Evolutionary conservation across 441 rosid genomes (phyloP), one percentile per base, ranked within the genome.

Genomic region (Syzygium syzygioides): DNA sequence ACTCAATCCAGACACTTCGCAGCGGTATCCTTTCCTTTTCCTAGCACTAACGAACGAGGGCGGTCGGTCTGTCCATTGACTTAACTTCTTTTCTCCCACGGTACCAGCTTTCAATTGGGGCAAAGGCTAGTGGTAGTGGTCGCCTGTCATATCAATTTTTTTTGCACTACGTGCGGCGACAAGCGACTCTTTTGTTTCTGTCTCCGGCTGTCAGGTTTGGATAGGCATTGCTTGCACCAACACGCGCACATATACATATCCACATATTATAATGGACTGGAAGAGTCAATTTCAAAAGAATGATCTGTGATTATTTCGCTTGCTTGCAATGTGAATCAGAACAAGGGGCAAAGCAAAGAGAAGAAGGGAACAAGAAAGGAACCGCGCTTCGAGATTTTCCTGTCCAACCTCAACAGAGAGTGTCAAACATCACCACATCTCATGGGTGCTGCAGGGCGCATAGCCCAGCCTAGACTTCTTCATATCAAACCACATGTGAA

Each of bases 401-500:
- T 13, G 3, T 41, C 25, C 18, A 12, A n/a, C 83, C 52, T 76
- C 52, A 23, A 13, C 52, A 12, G 18, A 20, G 6, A 71, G 83
- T 37, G 17, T 71, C 56, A 88, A 30, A 48, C 59, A n/a, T 88
- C 87, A 14, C 87, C 87, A 20, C 87, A 62, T 18, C 87, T 60
- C 86, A 17, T 54, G 53, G 84, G 41, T 41, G 45, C 45, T 41
- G 45, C 45, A 5, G 45, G 45, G 45, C 6, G 87, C 79, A 11
- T 56, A 88, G 1, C 89, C 87, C 45, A 88, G 89, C 89, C 89
- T 14, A 9, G 83, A 60, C 87, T 37, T 45, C 57, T 84, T 85
- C 87, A 15, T 60, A 23, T 88, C 89, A 54, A 57, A 88, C 56
- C 64, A n/a, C 80, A 88, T 53, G 3, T 62, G 83, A 19, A 84